These are phyloP conservation scores for Aureobasidium sp. DNA, from an alignment of 2,329 filamentous ascomycete genomes.

Conservation along the genomic window DNA sequence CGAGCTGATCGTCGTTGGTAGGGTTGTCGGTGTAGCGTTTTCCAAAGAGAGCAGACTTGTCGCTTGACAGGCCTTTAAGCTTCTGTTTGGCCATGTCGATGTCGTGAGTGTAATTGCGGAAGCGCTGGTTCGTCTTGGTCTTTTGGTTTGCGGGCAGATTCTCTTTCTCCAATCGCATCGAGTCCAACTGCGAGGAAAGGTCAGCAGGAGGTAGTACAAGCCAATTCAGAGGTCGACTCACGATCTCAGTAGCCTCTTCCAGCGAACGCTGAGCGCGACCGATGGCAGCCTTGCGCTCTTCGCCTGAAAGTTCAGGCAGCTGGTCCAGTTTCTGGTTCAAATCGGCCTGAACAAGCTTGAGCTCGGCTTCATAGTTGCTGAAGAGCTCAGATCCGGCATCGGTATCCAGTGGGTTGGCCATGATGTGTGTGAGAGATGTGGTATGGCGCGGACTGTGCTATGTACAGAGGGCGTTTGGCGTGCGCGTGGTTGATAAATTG, in stretches of 20 bases:
- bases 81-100: constrained; percentile 71
- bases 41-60: constrained; percentile 80
- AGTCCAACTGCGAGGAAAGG: constrained; percentile 54
- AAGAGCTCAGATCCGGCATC: constrained; percentile 96
- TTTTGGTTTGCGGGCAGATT: constrained; percentile 86
- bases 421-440: constrained; percentile 32
- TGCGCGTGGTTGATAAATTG: background rate
- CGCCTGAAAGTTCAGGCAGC: constrained; percentile 78
- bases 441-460: background rate
- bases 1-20: constrained; percentile 66
- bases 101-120: constrained; percentile 87
- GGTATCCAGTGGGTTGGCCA: constrained; percentile 86
- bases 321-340: constrained; percentile 89
- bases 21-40: constrained; percentile 83
- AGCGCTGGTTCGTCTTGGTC: constrained; percentile 79
- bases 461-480: too few relatives aligned
- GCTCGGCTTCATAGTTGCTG: constrained; percentile 90
- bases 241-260: constrained; percentile 87
- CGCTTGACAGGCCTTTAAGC: constrained; percentile 65
- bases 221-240: constrained; percentile 32
- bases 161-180: constrained; percentile 95
- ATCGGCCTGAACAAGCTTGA: constrained; percentile 91
- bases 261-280: constrained; percentile 75
- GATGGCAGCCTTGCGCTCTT: constrained; percentile 85
- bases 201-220: background rate